Conservation (phyloP, 1,284 basidiomycete genomes). For the Takashimella tepidaria region DNA sequence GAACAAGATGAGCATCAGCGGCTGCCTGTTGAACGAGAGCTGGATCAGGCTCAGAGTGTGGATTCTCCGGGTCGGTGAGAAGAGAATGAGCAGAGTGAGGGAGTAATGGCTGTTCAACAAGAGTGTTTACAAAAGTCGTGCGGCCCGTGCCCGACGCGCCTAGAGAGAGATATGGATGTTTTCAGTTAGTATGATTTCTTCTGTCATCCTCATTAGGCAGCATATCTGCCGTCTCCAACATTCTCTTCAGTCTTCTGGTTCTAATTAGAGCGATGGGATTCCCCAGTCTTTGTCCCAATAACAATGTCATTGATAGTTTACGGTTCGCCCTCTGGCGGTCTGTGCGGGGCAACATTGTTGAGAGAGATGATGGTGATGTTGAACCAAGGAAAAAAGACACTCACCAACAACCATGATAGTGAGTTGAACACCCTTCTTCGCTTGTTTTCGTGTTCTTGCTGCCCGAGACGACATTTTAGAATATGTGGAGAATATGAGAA, state of each 20-base stretch:
- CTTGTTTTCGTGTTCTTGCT: constrained; percentile 80
- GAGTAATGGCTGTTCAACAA: constrained; percentile 87
- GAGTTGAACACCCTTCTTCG: constrained; percentile 96
- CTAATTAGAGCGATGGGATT: too few species aligned
- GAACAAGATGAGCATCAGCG: constrained; percentile 87
- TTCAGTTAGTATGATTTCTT: too few species aligned
- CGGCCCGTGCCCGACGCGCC: constrained; percentile 94
- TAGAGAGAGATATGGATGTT: constrained; percentile 13
- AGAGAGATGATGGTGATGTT: too few species aligned
- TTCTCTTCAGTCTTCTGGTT: too few species aligned
- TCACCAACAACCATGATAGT: constrained; percentile 90
- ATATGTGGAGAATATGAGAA: not conserved
- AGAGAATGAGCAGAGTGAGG: constrained; percentile 48
- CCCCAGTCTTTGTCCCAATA: too few species aligned
- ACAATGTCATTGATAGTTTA: too few species aligned
- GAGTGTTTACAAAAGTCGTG: constrained; percentile 96
- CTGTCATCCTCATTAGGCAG: too few species aligned
- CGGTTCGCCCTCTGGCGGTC: too few species aligned
- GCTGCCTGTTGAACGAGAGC: constrained; percentile 36
- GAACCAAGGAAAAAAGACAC: constrained; percentile 19
- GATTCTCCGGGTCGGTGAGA: constrained; percentile 48
- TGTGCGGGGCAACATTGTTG: too few species aligned
- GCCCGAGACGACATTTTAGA: constrained; percentile 55
- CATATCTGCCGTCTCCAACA: too few species aligned
- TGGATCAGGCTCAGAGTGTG: constrained; percentile 80